Evolutionary conservation across 1,284 basidiomycete species (phyloP), one percentile per base, ranked within the genome.

Genomic region (Melampsora americana): DNA sequence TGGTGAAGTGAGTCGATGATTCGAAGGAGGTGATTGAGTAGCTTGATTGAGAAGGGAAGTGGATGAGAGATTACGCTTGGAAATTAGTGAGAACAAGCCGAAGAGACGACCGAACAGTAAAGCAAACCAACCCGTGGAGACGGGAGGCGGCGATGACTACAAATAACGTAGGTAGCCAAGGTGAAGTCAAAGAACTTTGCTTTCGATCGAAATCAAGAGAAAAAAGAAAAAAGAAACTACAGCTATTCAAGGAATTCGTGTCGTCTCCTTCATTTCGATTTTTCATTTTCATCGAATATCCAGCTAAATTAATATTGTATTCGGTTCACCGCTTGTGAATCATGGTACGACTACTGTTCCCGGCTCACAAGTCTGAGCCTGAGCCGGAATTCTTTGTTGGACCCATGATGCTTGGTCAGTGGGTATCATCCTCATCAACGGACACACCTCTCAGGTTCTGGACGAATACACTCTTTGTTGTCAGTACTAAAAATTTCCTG

Each of bases 121-220:
- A 56, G 53, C 53, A 56, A 56, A 56, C 53, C 53, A 28, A 56
- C 53, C 53, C 53, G 53, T 56, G 28, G 53, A 56, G 53, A 56
- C 53, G 53, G 53, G 53, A 56, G 53, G n/a, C 53, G 53, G 3
- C 53, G 53, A 28, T 56, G 53, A 28, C 20, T 56, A 56, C n/a
- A 28, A 23, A 23, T 9, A 56, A 28, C 20, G 53, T 56, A 56
- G 28, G 53, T 56, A 56, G 53, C 53, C 53, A 56, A 56, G 53
- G 53, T 56, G 53, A 56, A 56, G 53, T 56, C 28, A 28, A 56
- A 56, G n/a, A 56, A 56, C 28, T 56, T n/a, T 7, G 53, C 11
- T 28, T 23, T 56, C 53, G 28, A 56, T 56, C 53, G 53, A 56
- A 11, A 12, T 56, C 53, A 56, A 56, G 20, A 23, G 14, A 23